phyloP scores from a whole-genome alignment of 257 asterid species.

The Jasminum sambac region DNA sequence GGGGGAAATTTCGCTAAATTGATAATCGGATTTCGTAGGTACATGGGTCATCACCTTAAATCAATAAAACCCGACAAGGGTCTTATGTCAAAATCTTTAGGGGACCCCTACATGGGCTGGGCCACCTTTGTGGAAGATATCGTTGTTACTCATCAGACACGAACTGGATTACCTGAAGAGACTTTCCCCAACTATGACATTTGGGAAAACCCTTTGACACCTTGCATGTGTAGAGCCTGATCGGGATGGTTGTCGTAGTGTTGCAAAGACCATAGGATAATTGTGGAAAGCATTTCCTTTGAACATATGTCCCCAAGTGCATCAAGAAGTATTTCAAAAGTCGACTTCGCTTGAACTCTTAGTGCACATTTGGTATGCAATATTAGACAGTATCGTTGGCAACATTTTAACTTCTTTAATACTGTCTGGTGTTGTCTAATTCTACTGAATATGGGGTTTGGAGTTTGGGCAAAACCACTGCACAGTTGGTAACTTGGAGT shows the following conservation, averaged over 20 bases:
- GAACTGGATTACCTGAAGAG: constrained; percentile 91
- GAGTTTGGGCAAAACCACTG: constrained; percentile 1
- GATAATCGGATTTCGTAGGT: constrained; percentile 80
- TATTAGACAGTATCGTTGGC: background rate
- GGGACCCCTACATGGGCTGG: constrained; percentile 99
- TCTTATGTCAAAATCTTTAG: constrained; percentile 91
- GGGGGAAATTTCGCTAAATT: constrained; percentile 97
- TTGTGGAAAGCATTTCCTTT: constrained; percentile 13
- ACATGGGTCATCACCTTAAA: constrained; percentile 85
- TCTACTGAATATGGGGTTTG: background rate
- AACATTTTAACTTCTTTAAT: background rate
- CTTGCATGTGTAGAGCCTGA: constrained; percentile 97
- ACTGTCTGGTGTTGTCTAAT: background rate
- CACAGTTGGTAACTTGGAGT: constrained; percentile 21
- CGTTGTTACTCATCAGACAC: constrained; percentile 79
- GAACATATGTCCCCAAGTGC: constrained; percentile 11
- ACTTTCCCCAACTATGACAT: constrained; percentile 97
- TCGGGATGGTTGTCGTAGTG: constrained; percentile 22
- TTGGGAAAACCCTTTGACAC: constrained; percentile 96
- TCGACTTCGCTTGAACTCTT: constrained; percentile 12
- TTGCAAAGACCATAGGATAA: constrained; percentile 25
- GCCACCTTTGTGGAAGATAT: constrained; percentile 92
- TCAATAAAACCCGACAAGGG: constrained; percentile 99
- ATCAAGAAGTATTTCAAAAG: constrained; percentile 11
- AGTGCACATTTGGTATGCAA: background rate